Evolutionary conservation across 129 eudicot genomes (phyloP).

Genomic region (Pulicaria dysenterica): DNA sequence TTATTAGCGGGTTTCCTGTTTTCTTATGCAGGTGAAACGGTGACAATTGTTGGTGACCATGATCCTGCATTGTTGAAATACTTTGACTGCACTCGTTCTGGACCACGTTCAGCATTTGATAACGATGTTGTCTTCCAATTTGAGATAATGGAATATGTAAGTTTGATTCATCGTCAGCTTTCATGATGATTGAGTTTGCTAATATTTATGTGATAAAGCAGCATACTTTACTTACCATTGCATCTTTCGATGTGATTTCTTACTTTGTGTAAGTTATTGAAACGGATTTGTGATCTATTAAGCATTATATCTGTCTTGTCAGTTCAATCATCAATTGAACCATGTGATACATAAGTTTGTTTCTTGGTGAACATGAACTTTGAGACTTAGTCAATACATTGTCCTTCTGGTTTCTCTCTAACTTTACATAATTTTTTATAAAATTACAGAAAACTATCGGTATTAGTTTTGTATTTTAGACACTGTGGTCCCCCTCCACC

Average conservation of each 20-base stretch:
- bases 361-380: neutral
- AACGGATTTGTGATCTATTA: constrained; percentile 4
- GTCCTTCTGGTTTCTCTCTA: constrained; percentile 1
- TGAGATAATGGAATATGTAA: constrained; percentile 99
- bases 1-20: constrained; percentile 5
- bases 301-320: neutral
- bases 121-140: constrained; percentile 86
- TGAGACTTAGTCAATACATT: neutral
- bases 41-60: constrained; percentile 93
- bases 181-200: constrained; percentile 1
- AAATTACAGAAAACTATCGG: neutral
- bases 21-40: constrained; percentile 77
- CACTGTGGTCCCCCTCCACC: neutral
- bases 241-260: neutral
- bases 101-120: constrained; percentile 98
- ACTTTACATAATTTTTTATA: neutral
- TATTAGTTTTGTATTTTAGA: constrained; percentile 2
- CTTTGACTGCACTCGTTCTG: constrained; percentile 94
- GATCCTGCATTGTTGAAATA: constrained; percentile 74
- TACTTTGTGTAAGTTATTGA: neutral
- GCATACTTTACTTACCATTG: constrained; percentile 11
- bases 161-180: constrained; percentile 23
- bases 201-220: constrained; percentile 10
- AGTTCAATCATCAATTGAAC: too few species aligned
- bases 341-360: too few species aligned